Evolutionary conservation across 2,329 filamentous ascomycete species (phyloP), one percentile per base, ranked within the genome.

Genomic region (Fusarium sp.): DNA sequence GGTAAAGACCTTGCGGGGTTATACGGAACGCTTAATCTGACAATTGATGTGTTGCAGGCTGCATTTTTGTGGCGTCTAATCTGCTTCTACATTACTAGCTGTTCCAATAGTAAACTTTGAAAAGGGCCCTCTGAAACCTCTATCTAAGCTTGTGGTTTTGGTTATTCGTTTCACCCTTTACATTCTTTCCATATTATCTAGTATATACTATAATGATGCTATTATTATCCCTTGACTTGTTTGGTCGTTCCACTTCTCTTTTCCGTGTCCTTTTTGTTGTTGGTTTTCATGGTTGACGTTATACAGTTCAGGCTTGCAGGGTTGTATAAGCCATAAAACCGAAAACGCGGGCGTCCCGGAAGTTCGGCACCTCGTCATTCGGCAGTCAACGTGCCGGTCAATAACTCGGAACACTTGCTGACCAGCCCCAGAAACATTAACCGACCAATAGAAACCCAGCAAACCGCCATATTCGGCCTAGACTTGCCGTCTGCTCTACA

Each of bases 151-250:
- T 73, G 75, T 88, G 84, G 83, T 83, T 81, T 78, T 79, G 85
- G 85, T 82, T 81, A 84, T 86, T 89, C 87, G 87, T 90, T 89
- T 88, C 84, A 85, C 87, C 84, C 86, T 84, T 83, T 74, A 90
- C 87, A 89, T 84, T 64, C 28, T 47, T 20, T 10, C 34, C 16
- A 18, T 37, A 37, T 37, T 37, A n/a, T 37, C 2, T 7, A 7
- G 7, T 27, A 41, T 4, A 20, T 14, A 37, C 10, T 37, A 42
- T 14, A 51, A 42, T 32, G 45, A 25, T 30, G n/a, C 21, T 56
- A 45, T 68, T 45, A 14, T 49, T 54, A 20, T 47, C 23, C 28
- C 8, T 50, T 49, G 10, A 14, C 41, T 10, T 25, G 10, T n/a
- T 40, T 37, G 4, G 3, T 11, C 9, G 16, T 42, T 42, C n/a